Conservation (phyloP, 495 filamentous ascomycete genomes). For the Xylaria grammica region DNA sequence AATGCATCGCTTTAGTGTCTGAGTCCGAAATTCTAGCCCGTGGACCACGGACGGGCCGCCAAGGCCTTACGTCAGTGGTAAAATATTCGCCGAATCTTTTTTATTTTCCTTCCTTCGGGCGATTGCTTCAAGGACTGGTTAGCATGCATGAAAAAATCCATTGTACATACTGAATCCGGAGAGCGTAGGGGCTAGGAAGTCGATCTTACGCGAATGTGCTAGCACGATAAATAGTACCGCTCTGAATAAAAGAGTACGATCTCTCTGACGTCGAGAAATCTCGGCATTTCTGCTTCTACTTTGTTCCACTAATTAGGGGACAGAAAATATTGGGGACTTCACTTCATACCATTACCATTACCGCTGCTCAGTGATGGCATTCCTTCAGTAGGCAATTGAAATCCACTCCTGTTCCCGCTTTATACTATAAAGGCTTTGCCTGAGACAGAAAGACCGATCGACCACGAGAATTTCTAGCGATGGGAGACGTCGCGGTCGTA, state of each 20-base stretch:
- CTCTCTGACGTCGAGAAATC: no score
- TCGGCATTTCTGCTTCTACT: no score
- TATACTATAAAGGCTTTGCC: neutral
- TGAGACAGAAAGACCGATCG: neutral
- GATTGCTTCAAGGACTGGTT: neutral
- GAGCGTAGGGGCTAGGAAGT: neutral
- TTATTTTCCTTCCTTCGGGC: neutral
- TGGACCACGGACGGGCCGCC: neutral
- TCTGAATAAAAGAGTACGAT: no score
- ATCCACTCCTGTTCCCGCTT: slow-evolving; percentile 15
- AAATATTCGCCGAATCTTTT: neutral
- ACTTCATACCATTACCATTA: no score
- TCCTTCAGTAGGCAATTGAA: neutral
- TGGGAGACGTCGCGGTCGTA: slow-evolving; percentile 41
- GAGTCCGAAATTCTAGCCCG: neutral
- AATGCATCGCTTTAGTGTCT: neutral
- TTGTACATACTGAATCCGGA: neutral
- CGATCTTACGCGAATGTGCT: neutral
- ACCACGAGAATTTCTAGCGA: neutral
- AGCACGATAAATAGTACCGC: no score
- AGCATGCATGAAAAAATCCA: neutral
- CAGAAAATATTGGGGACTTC: neutral
- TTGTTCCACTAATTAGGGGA: neutral
- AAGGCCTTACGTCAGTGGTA: neutral
- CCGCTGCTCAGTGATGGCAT: neutral